A percentile compares a stretch with the other conserved stretches of the same genome.
These are phyloP conservation scores for Penicillium manginii DNA, from an alignment of 495 filamentous ascomycete genomes.

Conservation along the genomic window DNA sequence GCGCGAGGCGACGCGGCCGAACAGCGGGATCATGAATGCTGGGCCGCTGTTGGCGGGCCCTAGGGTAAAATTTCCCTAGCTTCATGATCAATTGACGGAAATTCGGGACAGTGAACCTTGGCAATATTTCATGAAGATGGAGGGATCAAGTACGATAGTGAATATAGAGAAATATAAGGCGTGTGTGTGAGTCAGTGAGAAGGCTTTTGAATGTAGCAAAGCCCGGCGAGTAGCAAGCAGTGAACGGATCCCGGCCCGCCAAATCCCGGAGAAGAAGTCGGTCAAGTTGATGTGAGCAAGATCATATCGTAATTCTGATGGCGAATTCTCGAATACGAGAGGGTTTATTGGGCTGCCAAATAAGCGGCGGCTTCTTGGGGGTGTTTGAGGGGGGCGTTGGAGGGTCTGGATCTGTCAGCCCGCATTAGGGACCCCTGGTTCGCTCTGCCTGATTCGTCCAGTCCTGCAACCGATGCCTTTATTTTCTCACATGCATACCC, in stretches of 20 bases:
- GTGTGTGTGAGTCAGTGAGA: no score
- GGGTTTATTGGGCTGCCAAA: not conserved
- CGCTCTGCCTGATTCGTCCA: not conserved
- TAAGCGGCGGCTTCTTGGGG: not conserved
- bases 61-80: slow-evolving; percentile 24
- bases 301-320: no score
- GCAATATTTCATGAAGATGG: no score
- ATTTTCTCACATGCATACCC: not conserved
- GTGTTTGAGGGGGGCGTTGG: no score
- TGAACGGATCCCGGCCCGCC: not conserved
- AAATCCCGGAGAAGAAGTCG: not conserved
- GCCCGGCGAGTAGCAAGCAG: not conserved
- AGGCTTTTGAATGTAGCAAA: not conserved
- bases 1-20: slow-evolving; percentile 22
- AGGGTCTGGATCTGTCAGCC: not conserved
- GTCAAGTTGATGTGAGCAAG: not conserved
- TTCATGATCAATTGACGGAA: not conserved
- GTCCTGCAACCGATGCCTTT: not conserved
- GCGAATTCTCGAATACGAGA: no score
- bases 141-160: no score
- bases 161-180: no score
- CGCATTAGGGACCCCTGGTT: not conserved
- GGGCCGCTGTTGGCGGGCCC: slow-evolving; percentile 23
- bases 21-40: slow-evolving; percentile 30
- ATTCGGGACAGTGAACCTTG: not conserved